Percentiles rank a stretch among this genome's conserved stretches.
These are phyloP conservation scores for Pisolithus orientalis DNA, from an alignment of 768 basidiomycete species.

Conservation along the genomic window DNA sequence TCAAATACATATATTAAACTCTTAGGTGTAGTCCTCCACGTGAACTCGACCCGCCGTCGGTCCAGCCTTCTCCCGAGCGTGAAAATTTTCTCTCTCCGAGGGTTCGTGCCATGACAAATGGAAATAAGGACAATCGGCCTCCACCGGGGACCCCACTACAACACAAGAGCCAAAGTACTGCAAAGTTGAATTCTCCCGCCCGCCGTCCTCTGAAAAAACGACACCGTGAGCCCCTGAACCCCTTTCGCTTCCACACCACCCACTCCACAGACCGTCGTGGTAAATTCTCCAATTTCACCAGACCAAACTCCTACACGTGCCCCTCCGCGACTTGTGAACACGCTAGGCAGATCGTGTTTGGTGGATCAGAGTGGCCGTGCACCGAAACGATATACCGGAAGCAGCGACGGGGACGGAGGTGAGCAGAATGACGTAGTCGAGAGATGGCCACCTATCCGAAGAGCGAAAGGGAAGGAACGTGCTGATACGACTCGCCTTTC, in stretches of 20 bases:
- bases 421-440: neutral
- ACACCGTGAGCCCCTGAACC: constrained; percentile 8
- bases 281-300: neutral
- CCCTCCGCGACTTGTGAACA: constrained; percentile 18
- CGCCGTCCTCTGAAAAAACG: constrained; percentile 10
- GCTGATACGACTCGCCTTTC: neutral
- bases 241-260: constrained; percentile 13
- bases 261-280: constrained; percentile 3
- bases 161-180: too few species aligned
- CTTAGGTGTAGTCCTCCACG: too few species aligned
- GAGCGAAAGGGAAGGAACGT: neutral
- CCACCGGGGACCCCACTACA: too few species aligned
- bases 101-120: too few species aligned
- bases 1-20: too few species aligned
- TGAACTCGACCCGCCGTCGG: too few species aligned
- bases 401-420: neutral
- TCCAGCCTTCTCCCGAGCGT: too few species aligned
- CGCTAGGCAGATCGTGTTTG: constrained; percentile 12
- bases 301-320: constrained; percentile 4
- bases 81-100: too few species aligned
- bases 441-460: too few species aligned
- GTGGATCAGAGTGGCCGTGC: constrained; percentile 13
- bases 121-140: too few species aligned
- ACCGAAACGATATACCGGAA: neutral
- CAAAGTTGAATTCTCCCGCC: neutral